phyloP scores from a whole-genome alignment of 306 rosid species.

The Quercus agrifolia region DNA sequence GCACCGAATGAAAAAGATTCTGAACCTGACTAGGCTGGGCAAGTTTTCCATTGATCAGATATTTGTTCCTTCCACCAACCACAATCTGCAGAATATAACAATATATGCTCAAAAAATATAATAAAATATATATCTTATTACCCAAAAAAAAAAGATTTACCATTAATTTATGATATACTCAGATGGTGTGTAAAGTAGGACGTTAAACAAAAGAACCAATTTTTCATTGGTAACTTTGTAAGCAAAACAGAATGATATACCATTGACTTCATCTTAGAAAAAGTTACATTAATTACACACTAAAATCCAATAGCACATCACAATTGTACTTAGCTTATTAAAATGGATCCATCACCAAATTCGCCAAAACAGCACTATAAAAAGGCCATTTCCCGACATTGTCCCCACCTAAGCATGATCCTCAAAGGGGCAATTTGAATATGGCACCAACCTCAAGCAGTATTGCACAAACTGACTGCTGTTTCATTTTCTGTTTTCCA shows the following conservation, averaged over 20 bases:
- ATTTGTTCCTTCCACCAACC: conserved; percentile 96
- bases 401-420: not conserved
- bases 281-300: not conserved
- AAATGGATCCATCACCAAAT: not conserved
- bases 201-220: not conserved
- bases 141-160: too few species aligned
- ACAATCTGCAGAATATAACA: conserved; percentile 66
- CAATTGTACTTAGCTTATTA: not conserved
- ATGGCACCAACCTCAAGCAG: not conserved
- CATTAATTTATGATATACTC: too few species aligned
- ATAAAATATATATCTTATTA: not conserved
- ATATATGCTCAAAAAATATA: not conserved
- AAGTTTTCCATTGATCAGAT: conserved; percentile 92
- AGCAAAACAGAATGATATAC: not conserved
- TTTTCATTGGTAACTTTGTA: not conserved
- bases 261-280: not conserved
- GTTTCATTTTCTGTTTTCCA: too few species aligned
- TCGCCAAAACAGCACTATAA: not conserved
- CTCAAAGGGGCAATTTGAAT: not conserved
- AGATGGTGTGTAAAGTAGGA: too few species aligned
- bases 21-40: conserved; percentile 98
- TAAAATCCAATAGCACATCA: not conserved
- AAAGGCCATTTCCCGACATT: not conserved
- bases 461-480: too few species aligned
- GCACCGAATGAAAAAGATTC: conserved; percentile 96